Evolutionary conservation across 176 grass and related monocot species (phyloP), one percentile per base, ranked within the genome.

Genomic region (Ampelocalamus luodianensis): DNA sequence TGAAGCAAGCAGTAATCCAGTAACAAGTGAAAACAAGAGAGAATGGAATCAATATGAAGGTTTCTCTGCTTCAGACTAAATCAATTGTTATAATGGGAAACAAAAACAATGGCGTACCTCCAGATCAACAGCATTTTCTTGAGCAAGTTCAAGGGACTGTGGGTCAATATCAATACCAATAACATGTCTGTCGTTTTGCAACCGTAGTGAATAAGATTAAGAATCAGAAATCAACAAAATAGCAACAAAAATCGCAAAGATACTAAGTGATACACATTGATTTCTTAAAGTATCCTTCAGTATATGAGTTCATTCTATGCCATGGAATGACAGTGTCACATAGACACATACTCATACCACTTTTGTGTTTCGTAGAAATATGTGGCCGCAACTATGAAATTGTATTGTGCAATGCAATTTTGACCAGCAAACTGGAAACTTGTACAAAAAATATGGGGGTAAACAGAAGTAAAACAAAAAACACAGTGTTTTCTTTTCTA

Each of bases 101-200:
- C 1, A 1, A 79, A 78, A 73, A 64, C 9, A 86, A 48, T 5
- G 24, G 0, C 36, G 5, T 93, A 97, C 95, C 92, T 97, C 95
- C 27, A 94, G 82, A 81, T 94, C 92, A 51, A 60, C 83, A 72
- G 87, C 86, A 89, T 94, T 97, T 83, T 83, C 65, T 90, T 91
- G 87, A 88, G 95, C 95, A 88, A 91, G 88, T 86, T 97, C 92
- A 78, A 97, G 87, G 75, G 92, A 90, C 45, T 94, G 82, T 1
- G 76, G 82, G 14, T 97, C 92, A 83, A 97, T 75, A 61, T 97
- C 95, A 88, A 97, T 79, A 55, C 95, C 92, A 37, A 94, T 54
- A 65, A 97, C 95, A 81, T 94, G 90, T 72, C 95, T 97, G 73
- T 67, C 49, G 85, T 80, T 71, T 74, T 74, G 29, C 4, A 87